A percentile compares a stretch with the other conserved stretches of the same genome.
Evolutionary conservation across 306 rosid genomes (phyloP).

Genomic region (Cucurbita moschata): DNA sequence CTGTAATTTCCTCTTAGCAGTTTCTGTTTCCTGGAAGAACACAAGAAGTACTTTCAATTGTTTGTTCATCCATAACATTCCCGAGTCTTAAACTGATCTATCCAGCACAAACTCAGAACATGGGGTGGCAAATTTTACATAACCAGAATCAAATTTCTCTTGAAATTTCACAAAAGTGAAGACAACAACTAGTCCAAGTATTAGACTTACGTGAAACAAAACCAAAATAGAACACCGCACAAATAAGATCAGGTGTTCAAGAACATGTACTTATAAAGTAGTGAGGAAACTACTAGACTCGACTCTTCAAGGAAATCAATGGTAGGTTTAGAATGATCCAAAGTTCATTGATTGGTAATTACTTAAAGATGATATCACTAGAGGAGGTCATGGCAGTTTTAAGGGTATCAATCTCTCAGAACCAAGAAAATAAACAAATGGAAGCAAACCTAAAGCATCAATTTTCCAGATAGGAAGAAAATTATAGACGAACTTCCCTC

Average conservation of each 20-base stretch:
- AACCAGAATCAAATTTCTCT: background rate
- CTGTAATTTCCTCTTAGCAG: slow-evolving; percentile 46
- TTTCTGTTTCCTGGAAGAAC: slow-evolving; percentile 49
- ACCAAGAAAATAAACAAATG: background rate
- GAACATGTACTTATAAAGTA: background rate
- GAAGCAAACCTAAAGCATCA: background rate
- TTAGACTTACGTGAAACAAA: background rate
- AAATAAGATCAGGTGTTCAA: background rate
- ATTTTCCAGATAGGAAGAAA: background rate
- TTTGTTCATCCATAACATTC: slow-evolving; percentile 3
- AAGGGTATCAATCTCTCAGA: background rate
- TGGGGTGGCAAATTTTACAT: background rate
- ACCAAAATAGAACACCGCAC: background rate
- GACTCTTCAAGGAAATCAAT: background rate
- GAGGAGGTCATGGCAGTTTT: background rate
- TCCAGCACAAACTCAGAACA: background rate
- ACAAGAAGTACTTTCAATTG: background rate
- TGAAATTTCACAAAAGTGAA: background rate
- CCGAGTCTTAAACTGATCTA: background rate
- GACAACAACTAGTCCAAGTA: background rate
- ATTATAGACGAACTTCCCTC: background rate
- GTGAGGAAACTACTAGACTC: background rate
- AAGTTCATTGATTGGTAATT: background rate
- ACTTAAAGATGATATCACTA: background rate
- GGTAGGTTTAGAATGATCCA: background rate